Conservation (phyloP, 2,329 filamentous ascomycete species). For the Botryotinia globosa region DNA sequence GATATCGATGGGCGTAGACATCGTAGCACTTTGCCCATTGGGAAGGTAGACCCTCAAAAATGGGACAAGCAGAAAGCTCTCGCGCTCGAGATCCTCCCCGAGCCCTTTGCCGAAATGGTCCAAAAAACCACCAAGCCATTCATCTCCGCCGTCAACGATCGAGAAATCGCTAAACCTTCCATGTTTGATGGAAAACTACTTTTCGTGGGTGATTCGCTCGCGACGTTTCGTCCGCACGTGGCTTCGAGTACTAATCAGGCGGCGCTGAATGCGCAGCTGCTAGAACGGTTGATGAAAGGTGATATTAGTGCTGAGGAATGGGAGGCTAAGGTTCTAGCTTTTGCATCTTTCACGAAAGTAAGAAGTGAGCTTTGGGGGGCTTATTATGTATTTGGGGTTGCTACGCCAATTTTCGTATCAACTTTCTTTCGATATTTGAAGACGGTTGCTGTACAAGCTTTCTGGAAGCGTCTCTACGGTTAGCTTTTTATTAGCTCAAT, state of each 20-base stretch:
- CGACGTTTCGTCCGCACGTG: slow-evolving; percentile 17
- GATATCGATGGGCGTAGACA: not conserved
- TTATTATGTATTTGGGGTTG: slow-evolving; percentile 4
- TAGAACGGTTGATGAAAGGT: slow-evolving; percentile 18
- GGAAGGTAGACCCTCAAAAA: not conserved
- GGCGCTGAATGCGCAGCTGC: slow-evolving; percentile 8
- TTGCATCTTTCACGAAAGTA: not conserved
- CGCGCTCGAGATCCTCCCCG: not conserved
- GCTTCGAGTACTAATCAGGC: slow-evolving; percentile 21
- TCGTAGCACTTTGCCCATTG: not conserved
- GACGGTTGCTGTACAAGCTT: not conserved
- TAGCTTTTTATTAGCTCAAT: not conserved
- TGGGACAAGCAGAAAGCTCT: slow-evolving; percentile 1
- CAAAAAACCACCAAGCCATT: slow-evolving; percentile 21
- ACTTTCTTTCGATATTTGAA: not conserved
- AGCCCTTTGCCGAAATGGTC: slow-evolving; percentile 19
- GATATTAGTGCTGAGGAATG: not conserved
- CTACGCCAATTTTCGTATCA: not conserved
- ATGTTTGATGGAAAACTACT: slow-evolving; percentile 21
- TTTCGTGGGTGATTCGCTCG: slow-evolving; percentile 22
- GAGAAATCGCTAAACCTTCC: not conserved
- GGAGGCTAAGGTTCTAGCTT: slow-evolving; percentile 3
- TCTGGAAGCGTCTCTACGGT: not conserved
- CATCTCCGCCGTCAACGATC: slow-evolving; percentile 16
- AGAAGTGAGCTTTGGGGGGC: slow-evolving; percentile 15